Conservation (phyloP, 805 yeast genomes). For the Pichia deserticola region DNA sequence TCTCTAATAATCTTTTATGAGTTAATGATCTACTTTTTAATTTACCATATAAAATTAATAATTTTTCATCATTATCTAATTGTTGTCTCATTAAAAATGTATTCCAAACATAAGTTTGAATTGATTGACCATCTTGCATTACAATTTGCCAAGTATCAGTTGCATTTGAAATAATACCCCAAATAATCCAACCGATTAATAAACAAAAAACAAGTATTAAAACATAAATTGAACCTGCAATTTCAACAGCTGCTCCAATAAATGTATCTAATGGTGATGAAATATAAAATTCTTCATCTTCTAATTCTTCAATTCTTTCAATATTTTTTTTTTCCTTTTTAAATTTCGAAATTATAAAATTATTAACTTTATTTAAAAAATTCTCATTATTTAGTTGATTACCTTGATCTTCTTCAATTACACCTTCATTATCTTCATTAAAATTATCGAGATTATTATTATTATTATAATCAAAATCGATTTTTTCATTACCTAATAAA, state of each 20-base stretch:
- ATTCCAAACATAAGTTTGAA: constrained; percentile 34
- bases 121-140: constrained; percentile 36
- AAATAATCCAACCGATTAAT: constrained; percentile 13
- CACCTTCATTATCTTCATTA: background rate
- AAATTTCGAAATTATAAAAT: background rate
- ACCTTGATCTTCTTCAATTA: background rate
- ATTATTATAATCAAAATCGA: too few relatives aligned
- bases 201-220: constrained; percentile 24
- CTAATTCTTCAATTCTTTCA: constrained; percentile 2
- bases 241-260: constrained; percentile 10
- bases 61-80: constrained; percentile 22
- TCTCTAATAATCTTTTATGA: constrained; percentile 14
- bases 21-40: constrained; percentile 25
- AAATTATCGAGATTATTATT: background rate
- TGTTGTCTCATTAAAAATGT: constrained; percentile 36
- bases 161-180: constrained; percentile 24
- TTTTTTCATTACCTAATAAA: background rate
- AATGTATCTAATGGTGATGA: constrained; percentile 8
- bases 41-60: constrained; percentile 21
- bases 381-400: background rate
- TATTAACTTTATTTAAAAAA: background rate
- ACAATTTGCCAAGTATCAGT: constrained; percentile 34
- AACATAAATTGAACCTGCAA: constrained; percentile 15
- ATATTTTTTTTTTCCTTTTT: background rate
- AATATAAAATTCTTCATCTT: constrained; percentile 7